A percentile compares a stretch with the other conserved stretches of the same genome.
Evolutionary conservation across 1,139 yeast genomes (phyloP).

Genomic region (Saccharomyces hybrid): DNA sequence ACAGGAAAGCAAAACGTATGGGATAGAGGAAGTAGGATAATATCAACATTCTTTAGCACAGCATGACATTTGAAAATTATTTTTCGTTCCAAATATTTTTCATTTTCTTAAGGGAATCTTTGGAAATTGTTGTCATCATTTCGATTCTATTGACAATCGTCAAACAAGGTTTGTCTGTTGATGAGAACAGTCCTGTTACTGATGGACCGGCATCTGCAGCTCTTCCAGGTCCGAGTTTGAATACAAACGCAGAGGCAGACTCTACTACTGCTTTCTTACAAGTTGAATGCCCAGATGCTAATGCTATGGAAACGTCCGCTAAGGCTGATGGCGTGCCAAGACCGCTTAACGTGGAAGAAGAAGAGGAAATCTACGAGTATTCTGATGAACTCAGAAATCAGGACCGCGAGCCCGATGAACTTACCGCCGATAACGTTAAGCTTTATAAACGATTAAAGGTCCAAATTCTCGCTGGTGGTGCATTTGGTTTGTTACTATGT

Average conservation of each 20-base stretch:
- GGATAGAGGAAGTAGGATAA: not conserved
- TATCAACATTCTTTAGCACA: not conserved
- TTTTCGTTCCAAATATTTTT: conserved; percentile 54
- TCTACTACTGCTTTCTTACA: not conserved
- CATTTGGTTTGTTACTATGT: conserved; percentile 65
- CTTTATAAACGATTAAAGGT: conserved; percentile 53
- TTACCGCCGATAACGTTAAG: conserved; percentile 16
- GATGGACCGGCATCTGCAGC: not conserved
- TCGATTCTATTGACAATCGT: conserved; percentile 86
- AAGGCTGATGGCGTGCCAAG: not conserved
- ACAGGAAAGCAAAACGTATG: not conserved
- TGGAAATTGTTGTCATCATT: conserved; percentile 84
- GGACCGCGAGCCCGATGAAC: conserved; percentile 4
- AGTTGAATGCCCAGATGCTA: not conserved
- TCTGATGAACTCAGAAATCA: not conserved
- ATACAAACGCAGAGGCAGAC: not conserved
- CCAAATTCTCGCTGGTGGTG: conserved; percentile 80
- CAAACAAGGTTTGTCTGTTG: conserved; percentile 48
- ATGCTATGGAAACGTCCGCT: not conserved
- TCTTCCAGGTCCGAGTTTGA: not conserved
- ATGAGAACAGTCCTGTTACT: conserved; percentile 12
- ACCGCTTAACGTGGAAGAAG: conserved; percentile 9
- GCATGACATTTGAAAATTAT: conserved; percentile 29
- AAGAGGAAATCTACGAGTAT: not conserved
- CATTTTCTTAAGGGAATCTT: conserved; percentile 80